Conservation (phyloP, 2,329 filamentous ascomycete species). For the Colletotrichum sp. region DNA sequence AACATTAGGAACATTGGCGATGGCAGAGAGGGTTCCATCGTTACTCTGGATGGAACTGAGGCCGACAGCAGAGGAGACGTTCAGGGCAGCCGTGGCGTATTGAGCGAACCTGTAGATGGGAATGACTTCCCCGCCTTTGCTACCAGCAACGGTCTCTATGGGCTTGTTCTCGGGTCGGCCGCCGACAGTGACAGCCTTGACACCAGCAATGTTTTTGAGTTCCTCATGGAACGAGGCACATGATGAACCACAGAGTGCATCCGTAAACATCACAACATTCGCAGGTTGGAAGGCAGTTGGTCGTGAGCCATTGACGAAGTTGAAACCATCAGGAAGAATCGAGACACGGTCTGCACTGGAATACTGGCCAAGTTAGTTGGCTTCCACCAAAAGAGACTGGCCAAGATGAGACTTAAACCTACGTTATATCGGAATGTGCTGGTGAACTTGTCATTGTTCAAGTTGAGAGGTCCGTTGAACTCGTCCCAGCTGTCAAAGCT, state of each 20-base stretch:
- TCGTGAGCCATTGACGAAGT: background rate
- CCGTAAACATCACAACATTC: background rate
- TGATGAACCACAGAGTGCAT: background rate
- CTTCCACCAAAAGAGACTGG: background rate
- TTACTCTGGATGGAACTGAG: background rate
- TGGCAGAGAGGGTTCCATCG: background rate
- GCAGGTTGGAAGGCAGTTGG: background rate
- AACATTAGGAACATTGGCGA: background rate
- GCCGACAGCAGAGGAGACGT: background rate
- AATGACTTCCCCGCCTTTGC: background rate
- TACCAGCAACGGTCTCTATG: background rate
- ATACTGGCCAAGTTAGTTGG: background rate
- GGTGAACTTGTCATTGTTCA: background rate
- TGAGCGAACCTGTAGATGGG: background rate
- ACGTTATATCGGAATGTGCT: background rate
- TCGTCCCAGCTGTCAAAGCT: background rate
- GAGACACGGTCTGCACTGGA: background rate
- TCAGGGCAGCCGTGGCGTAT: background rate
- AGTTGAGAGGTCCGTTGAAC: background rate
- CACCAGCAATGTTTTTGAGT: background rate
- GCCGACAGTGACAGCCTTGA: background rate
- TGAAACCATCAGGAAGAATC: background rate
- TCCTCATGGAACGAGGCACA: background rate
- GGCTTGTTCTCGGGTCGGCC: background rate
- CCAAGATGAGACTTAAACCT: background rate